Percentiles rank a stretch among this genome's conserved stretches.
phyloP scores from a whole-genome alignment of 73 alveolate species.

The Tetrahymena borealis region DNA sequence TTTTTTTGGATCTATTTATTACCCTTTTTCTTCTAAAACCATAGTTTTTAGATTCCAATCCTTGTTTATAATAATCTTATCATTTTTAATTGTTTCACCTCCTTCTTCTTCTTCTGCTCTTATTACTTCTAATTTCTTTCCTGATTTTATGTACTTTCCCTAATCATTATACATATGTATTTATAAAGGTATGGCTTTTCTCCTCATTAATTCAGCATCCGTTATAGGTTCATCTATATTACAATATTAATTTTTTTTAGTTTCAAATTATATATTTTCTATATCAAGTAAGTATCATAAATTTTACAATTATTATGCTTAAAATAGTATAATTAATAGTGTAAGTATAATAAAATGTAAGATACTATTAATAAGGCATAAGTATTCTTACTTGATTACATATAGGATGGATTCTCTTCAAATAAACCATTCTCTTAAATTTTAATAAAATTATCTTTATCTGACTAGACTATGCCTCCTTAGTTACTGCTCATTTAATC shows the following conservation, averaged over 20 bases:
- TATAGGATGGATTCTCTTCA: neutral
- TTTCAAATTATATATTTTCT: neutral
- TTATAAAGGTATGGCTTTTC: neutral
- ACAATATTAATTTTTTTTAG: neutral
- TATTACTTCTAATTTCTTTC: neutral
- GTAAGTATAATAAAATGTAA: too few relatives aligned
- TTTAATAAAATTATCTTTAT: neutral
- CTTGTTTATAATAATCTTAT: neutral
- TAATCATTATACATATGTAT: neutral
- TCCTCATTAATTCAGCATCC: neutral
- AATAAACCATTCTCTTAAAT: neutral
- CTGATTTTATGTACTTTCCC: neutral
- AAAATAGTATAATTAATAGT: too few relatives aligned
- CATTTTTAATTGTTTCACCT: neutral
- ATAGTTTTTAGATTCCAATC: neutral
- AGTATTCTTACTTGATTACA: neutral
- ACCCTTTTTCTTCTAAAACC: neutral
- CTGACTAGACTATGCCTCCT: neutral
- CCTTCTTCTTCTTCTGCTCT: neutral
- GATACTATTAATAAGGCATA: too few relatives aligned
- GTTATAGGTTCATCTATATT: neutral
- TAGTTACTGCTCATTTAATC: neutral
- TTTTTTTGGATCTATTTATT: neutral
- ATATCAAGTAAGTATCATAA: neutral
- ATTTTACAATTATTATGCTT: neutral